Conservation (phyloP, 1,284 basidiomycete species). For the Trichosporon asahii region DNA sequence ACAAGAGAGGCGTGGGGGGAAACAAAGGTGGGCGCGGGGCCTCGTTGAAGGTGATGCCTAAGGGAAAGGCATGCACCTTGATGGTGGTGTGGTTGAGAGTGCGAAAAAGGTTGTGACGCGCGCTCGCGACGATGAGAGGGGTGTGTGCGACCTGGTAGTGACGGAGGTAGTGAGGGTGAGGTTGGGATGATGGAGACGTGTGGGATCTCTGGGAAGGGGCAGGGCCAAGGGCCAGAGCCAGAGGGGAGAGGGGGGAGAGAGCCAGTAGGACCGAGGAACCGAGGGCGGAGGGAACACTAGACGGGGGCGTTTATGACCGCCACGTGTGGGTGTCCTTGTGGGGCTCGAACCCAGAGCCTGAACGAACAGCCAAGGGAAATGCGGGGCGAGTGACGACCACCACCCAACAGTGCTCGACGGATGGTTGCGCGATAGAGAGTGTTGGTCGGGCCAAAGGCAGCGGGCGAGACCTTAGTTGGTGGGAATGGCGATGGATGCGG, state of each 20-base stretch:
- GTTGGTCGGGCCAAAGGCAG: not conserved
- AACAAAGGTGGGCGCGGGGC: not conserved
- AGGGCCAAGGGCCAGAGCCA: not conserved
- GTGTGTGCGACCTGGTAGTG: not conserved
- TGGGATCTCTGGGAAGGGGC: slow-evolving; percentile 1
- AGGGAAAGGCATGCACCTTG: slow-evolving; percentile 3
- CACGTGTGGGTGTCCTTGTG: not conserved
- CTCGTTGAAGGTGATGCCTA: not conserved
- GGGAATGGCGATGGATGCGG: not conserved
- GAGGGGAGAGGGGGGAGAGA: not conserved
- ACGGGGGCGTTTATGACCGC: not conserved
- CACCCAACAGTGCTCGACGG: not conserved
- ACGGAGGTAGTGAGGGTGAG: not conserved
- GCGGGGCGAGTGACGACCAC: not conserved
- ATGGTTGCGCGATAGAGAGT: not conserved
- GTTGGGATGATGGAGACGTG: not conserved
- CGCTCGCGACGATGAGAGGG: not conserved
- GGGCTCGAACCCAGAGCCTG: not conserved
- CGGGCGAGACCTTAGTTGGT: not conserved
- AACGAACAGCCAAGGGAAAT: not conserved
- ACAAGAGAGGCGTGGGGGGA: not conserved
- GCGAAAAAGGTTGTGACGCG: not conserved
- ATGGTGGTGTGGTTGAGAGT: not conserved
- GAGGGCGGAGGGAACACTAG: not conserved
- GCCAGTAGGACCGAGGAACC: not conserved